These are phyloP conservation scores for Cochlearia excelsa DNA, from an alignment of 345 rosid species.

Conservation along the genomic window DNA sequence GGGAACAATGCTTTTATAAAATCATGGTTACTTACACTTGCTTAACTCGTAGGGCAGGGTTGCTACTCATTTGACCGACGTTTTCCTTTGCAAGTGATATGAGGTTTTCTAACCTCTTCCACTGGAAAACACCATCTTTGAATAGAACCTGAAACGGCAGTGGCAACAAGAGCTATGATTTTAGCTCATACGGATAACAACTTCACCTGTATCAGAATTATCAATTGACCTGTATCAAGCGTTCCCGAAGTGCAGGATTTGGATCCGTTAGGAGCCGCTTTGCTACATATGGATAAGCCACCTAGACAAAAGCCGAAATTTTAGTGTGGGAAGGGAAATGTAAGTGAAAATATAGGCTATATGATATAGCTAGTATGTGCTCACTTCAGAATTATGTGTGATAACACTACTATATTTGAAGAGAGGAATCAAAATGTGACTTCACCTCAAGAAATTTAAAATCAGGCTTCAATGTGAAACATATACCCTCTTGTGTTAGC, in stretches of 20 bases:
- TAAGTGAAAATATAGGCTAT: background rate
- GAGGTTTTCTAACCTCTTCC: constrained; percentile 92
- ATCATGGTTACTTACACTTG: constrained; percentile 40
- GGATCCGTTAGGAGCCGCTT: constrained; percentile 97
- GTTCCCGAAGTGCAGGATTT: constrained; percentile 93
- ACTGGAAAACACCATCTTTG: constrained; percentile 84
- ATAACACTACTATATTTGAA: background rate
- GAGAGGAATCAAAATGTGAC: constrained; percentile 5
- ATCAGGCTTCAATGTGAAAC: constrained; percentile 89
- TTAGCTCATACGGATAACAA: constrained; percentile 6
- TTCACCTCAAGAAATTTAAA: constrained; percentile 98
- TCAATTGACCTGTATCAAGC: constrained; percentile 77
- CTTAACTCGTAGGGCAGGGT: constrained; percentile 67
- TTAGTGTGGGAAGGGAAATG: constrained; percentile 18
- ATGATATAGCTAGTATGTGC: constrained; percentile 6
- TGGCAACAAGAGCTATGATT: constrained; percentile 18
- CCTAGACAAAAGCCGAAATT: constrained; percentile 41
- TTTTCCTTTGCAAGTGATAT: constrained; percentile 92
- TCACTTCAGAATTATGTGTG: constrained; percentile 16
- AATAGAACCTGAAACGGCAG: constrained; percentile 58
- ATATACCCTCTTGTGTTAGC: constrained; percentile 93
- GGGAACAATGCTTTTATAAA: constrained; percentile 14
- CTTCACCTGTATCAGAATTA: constrained; percentile 1
- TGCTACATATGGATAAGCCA: constrained; percentile 96
- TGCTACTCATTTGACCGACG: constrained; percentile 88